phyloP scores from a whole-genome alignment of 441 rosid genomes.

The Lepidium campestre region DNA sequence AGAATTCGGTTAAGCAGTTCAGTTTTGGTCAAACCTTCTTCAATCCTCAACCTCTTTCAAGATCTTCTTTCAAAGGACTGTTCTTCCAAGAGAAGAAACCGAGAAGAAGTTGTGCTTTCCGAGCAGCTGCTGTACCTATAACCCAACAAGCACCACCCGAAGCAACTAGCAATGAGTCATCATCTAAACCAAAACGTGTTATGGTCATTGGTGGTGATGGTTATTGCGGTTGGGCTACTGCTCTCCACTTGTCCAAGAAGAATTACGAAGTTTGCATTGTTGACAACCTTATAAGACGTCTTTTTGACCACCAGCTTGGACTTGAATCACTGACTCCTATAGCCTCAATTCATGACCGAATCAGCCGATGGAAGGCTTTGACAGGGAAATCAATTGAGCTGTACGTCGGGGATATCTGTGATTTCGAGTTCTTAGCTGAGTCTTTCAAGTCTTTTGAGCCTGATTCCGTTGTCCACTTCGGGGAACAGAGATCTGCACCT shows the following conservation, averaged over 20 bases:
- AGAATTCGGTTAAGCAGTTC: conserved; percentile 22
- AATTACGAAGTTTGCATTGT: conserved; percentile 80
- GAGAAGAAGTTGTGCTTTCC: conserved; percentile 29
- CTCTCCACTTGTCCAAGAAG: conserved; percentile 79
- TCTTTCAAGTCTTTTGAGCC: conserved; percentile 80
- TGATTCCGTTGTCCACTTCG: conserved; percentile 87
- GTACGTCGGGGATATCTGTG: conserved; percentile 80
- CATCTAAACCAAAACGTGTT: conserved; percentile 55
- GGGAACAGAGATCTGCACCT: conserved; percentile 94
- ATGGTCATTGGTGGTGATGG: conserved; percentile 98
- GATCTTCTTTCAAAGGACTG: conserved; percentile 28
- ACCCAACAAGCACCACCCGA: conserved; percentile 51
- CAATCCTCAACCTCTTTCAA: conserved; percentile 27
- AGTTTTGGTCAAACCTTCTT: conserved; percentile 27
- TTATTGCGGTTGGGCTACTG: conserved; percentile 97
- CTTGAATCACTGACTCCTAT: conserved; percentile 84
- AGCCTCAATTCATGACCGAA: conserved; percentile 70
- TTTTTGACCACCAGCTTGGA: conserved; percentile 87
- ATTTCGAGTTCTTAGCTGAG: conserved; percentile 79
- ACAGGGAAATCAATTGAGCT: conserved; percentile 80
- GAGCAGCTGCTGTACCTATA: conserved; percentile 41
- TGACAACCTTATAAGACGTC: conserved; percentile 79
- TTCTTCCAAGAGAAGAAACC: conserved; percentile 29
- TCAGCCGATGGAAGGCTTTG: conserved; percentile 76
- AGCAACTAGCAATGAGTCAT: conserved; percentile 30